Percentiles rank a stretch among this genome's conserved stretches.
These are phyloP conservation scores for Ustilago tritici DNA, from an alignment of 1,284 basidiomycete species.

Conservation along the genomic window DNA sequence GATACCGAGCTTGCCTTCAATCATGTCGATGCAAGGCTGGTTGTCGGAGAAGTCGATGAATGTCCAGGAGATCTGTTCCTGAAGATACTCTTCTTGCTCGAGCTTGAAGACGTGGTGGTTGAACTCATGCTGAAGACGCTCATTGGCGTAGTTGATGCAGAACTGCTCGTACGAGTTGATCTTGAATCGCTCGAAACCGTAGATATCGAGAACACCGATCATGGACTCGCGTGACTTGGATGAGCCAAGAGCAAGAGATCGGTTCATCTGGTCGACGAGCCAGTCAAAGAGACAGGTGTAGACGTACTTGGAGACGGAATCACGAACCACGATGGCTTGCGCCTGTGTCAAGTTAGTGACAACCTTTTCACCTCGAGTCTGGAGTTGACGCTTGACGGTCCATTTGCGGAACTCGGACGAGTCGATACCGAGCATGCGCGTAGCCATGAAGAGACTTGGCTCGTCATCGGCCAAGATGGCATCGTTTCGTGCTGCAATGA, in stretches of 20 bases:
- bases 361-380: slow-evolving; percentile 94
- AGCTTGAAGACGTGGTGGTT: slow-evolving; percentile 74
- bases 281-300: slow-evolving; percentile 99
- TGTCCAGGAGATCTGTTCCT: slow-evolving; percentile 98
- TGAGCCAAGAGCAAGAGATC: slow-evolving; percentile 89
- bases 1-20: slow-evolving; percentile 96
- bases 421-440: slow-evolving; percentile 89
- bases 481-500: slow-evolving; percentile 84
- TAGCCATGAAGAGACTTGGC: slow-evolving; percentile 82
- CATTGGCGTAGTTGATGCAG: slow-evolving; percentile 99
- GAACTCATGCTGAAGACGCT: slow-evolving; percentile 92
- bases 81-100: slow-evolving; percentile 98
- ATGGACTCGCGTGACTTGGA: slow-evolving; percentile 92
- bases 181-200: slow-evolving; percentile 71
- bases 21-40: slow-evolving; percentile 97
- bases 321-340: slow-evolving; percentile 93
- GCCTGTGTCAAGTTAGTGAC: slow-evolving; percentile 85
- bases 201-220: slow-evolving; percentile 93
- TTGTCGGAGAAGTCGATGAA: slow-evolving; percentile 99
- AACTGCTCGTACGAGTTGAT: slow-evolving; percentile 97
- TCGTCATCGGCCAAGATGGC: slow-evolving; percentile 88
- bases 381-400: slow-evolving; percentile 97
- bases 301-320: slow-evolving; percentile 97
- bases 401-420: slow-evolving; percentile 97
- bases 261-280: slow-evolving; percentile 96